A percentile compares a stretch with the other conserved stretches of the same genome.
Evolutionary conservation across 768 basidiomycete species (phyloP).

Genomic region (Tricholoma saponaceum): DNA sequence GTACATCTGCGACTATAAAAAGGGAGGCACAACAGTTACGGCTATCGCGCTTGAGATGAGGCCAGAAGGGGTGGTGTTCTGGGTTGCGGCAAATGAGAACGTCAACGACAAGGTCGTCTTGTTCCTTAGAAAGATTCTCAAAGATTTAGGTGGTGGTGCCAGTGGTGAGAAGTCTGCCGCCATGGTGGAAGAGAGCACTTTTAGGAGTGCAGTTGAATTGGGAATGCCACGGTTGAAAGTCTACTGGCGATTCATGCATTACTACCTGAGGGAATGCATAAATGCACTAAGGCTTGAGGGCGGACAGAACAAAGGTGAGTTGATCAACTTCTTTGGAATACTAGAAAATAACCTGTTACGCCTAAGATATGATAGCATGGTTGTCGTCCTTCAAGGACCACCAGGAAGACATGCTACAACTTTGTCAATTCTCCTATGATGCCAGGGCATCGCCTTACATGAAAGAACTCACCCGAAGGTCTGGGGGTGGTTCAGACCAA

Average conservation of each 20-base stretch:
- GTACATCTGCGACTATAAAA: background rate
- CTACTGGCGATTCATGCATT: background rate
- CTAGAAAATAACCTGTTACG: background rate
- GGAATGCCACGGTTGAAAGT: background rate
- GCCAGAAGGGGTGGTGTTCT: background rate
- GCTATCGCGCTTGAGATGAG: background rate
- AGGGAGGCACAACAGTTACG: background rate
- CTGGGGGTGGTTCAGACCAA: background rate
- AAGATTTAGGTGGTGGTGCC: background rate
- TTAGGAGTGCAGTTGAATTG: background rate
- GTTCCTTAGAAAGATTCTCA: background rate
- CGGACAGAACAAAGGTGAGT: background rate
- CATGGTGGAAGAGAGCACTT: background rate
- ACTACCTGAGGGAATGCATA: background rate
- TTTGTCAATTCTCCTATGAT: background rate
- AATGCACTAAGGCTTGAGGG: background rate
- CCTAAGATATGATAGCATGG: background rate
- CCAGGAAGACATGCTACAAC: background rate
- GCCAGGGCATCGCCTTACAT: background rate
- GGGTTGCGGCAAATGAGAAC: background rate
- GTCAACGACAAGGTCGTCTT: background rate
- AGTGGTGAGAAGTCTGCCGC: background rate
- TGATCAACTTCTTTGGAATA: background rate
- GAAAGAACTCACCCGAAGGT: background rate
- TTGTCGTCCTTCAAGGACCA: background rate